Conservation (phyloP, 116 monocot species). For the Dioscorea cayenensis region DNA sequence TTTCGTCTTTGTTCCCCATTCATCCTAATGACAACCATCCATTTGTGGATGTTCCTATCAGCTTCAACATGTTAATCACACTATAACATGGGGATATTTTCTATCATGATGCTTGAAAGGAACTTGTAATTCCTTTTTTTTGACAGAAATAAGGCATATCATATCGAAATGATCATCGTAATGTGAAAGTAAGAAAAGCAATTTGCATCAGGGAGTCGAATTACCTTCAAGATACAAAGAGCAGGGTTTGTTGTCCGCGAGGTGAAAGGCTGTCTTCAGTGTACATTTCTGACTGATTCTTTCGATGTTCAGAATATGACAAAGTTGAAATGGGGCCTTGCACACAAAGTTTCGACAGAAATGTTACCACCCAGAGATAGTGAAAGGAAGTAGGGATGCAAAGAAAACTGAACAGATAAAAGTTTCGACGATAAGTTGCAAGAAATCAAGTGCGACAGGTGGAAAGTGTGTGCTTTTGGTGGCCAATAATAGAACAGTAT, state of each 20-base stretch:
- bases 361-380: slow-evolving; percentile 1
- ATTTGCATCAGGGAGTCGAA: neutral
- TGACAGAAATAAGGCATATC: neutral
- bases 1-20: neutral
- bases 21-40: neutral
- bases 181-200: neutral
- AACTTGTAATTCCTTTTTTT: neutral
- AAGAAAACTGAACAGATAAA: neutral
- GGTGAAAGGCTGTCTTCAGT: neutral
- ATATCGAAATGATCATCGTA: neutral
- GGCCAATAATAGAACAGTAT: slow-evolving; percentile 5
- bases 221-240: neutral
- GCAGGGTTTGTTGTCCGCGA: neutral
- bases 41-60: neutral
- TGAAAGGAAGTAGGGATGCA: neutral
- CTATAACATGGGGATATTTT: neutral
- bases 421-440: neutral
- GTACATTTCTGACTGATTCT: neutral
- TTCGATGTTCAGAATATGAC: neutral
- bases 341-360: neutral
- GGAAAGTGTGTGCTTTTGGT: slow-evolving; percentile 1
- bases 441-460: slow-evolving; percentile 1
- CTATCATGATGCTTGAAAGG: too few species aligned
- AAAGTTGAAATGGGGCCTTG: neutral
- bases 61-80: neutral